Conservation (phyloP, 2,329 filamentous ascomycete genomes). For the Fusarium sororula region DNA sequence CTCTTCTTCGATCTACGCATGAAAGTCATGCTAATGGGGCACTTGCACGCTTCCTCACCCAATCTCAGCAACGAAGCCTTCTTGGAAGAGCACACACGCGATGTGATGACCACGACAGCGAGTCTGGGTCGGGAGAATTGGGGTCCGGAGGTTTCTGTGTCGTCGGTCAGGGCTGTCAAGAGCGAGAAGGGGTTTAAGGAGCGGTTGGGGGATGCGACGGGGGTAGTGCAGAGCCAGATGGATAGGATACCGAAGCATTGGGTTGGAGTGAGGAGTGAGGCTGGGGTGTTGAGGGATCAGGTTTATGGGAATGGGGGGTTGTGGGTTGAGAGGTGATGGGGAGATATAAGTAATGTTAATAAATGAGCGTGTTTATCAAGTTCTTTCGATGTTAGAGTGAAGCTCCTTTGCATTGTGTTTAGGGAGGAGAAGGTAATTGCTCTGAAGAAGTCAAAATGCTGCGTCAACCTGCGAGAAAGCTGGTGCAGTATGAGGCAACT, state of each 20-base stretch:
- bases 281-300: conserved; percentile 58
- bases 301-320: conserved; percentile 59
- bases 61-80: conserved; percentile 33
- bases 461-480: neutral
- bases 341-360: neutral
- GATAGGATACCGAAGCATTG: conserved; percentile 68
- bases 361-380: neutral
- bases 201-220: conserved; percentile 58
- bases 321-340: conserved; percentile 51
- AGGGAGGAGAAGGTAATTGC: neutral
- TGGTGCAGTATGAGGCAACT: neutral
- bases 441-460: neutral
- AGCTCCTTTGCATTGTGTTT: neutral
- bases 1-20: conserved; percentile 56
- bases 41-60: conserved; percentile 54
- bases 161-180: conserved; percentile 50
- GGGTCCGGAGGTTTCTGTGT: conserved; percentile 52
- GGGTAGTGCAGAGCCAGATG: conserved; percentile 61
- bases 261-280: conserved; percentile 64
- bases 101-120: conserved; percentile 55
- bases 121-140: conserved; percentile 59
- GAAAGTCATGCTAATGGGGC: conserved; percentile 68
- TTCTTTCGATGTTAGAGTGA: rapidly evolving
- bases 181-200: conserved; percentile 56
- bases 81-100: conserved; percentile 47